Evolutionary conservation across 495 filamentous ascomycete species (phyloP).

Genomic region (Penicillium riverlandense): DNA sequence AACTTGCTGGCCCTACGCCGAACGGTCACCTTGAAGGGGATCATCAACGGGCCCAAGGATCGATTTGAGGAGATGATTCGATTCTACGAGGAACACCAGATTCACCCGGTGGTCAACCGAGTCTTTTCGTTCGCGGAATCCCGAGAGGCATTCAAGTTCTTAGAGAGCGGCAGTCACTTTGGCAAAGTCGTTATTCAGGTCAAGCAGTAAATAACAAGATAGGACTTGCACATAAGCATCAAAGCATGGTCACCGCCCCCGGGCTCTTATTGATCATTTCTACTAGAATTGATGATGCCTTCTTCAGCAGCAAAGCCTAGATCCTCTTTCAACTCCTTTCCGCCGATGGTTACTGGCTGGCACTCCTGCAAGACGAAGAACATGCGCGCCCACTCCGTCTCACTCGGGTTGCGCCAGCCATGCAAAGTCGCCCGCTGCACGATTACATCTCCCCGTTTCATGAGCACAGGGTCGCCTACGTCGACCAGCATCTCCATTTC

Average conservation of each 20-base stretch:
- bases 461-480: slow-evolving; percentile 48
- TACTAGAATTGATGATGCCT: slow-evolving; percentile 22
- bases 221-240: too few relatives aligned
- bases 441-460: slow-evolving; percentile 68
- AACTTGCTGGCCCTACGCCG: slow-evolving; percentile 43
- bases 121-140: slow-evolving; percentile 49
- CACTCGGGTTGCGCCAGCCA: slow-evolving; percentile 34
- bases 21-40: slow-evolving; percentile 48
- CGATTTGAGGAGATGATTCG: slow-evolving; percentile 56
- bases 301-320: slow-evolving; percentile 22
- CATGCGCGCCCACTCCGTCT: slow-evolving; percentile 47
- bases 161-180: slow-evolving; percentile 67
- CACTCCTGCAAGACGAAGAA: slow-evolving; percentile 51
- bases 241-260: neutral
- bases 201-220: neutral
- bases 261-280: slow-evolving; percentile 32
- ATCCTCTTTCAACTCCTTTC: slow-evolving; percentile 40
- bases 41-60: slow-evolving; percentile 53
- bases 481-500: slow-evolving; percentile 68
- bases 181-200: slow-evolving; percentile 66
- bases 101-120: slow-evolving; percentile 56
- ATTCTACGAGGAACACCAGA: slow-evolving; percentile 52
- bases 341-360: slow-evolving; percentile 32
- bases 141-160: slow-evolving; percentile 42
- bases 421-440: slow-evolving; percentile 52